Percentiles rank a stretch among this genome's conserved stretches.
phyloP scores from a whole-genome alignment of 1,284 basidiomycete genomes.

The Fistulina hepatica region DNA sequence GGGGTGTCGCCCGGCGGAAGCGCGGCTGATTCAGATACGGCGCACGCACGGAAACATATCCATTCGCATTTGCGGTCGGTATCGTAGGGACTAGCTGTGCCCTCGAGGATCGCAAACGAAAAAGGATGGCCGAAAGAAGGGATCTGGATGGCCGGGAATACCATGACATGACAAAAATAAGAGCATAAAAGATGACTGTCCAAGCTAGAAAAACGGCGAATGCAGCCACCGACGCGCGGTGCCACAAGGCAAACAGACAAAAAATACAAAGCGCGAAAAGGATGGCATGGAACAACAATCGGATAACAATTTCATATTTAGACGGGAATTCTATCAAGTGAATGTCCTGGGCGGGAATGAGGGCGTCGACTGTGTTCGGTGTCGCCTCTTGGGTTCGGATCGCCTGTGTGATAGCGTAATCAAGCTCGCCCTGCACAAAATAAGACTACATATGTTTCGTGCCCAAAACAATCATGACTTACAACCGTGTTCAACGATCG shows the following conservation, averaged over 20 bases:
- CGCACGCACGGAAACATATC: too few relatives aligned
- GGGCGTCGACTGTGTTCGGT: slow-evolving; percentile 16
- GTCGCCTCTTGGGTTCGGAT: slow-evolving; percentile 29
- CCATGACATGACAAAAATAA: slow-evolving; percentile 45
- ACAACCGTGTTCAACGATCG: slow-evolving; percentile 60
- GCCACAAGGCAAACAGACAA: slow-evolving; percentile 48
- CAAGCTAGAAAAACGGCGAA: slow-evolving; percentile 59
- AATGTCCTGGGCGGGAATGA: too few relatives aligned
- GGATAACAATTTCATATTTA: slow-evolving; percentile 31
- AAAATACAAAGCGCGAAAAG: slow-evolving; percentile 49
- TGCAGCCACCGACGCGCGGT: slow-evolving; percentile 37
- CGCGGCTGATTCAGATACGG: too few relatives aligned
- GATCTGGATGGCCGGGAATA: slow-evolving; percentile 44
- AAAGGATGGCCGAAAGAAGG: slow-evolving; percentile 40
- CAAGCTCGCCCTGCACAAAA: slow-evolving; percentile 49
- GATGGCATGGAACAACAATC: slow-evolving; percentile 43
- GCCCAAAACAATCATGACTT: slow-evolving; percentile 22
- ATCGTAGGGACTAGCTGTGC: slow-evolving; percentile 13
- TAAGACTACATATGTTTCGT: slow-evolving; percentile 6
- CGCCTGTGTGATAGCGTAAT: slow-evolving; percentile 45
- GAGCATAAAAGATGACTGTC: slow-evolving; percentile 44
- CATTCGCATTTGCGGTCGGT: too few relatives aligned
- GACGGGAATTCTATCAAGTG: slow-evolving; percentile 36
- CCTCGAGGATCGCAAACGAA: slow-evolving; percentile 38
- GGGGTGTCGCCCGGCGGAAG: not conserved